These are phyloP conservation scores for Phytopythium sindhum DNA, from an alignment of 352 stramenopile species.

Conservation along the genomic window DNA sequence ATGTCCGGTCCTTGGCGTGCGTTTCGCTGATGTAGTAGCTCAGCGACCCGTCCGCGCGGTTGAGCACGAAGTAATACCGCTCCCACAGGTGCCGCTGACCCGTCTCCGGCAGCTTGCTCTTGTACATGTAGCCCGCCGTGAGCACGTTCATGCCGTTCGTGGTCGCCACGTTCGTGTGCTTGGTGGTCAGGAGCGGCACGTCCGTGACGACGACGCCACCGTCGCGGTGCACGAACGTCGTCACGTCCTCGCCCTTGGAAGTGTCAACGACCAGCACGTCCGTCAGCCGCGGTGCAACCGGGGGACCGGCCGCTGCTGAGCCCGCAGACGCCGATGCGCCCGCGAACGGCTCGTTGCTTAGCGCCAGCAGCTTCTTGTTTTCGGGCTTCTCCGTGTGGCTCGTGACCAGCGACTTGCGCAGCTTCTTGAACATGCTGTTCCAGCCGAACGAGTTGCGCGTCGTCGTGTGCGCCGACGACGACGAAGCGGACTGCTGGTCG, in stretches of 20 bases:
- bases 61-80: constrained; percentile 84
- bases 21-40: constrained; percentile 87
- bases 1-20: constrained; percentile 83
- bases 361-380: constrained; percentile 60
- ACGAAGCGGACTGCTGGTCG: constrained; percentile 4
- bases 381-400: constrained; percentile 52
- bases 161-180: constrained; percentile 9
- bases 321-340: constrained; percentile 14
- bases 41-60: constrained; percentile 64
- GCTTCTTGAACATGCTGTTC: constrained; percentile 79
- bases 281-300: constrained; percentile 41
- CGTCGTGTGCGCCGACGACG: constrained; percentile 8
- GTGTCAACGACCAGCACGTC: constrained; percentile 79
- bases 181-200: constrained; percentile 35
- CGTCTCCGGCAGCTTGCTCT: constrained; percentile 81
- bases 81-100: constrained; percentile 82
- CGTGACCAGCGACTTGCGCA: constrained; percentile 77
- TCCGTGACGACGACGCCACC: constrained; percentile 63
- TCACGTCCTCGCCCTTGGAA: constrained; percentile 79
- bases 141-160: constrained; percentile 52
- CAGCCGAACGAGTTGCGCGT: constrained; percentile 61
- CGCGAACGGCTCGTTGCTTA: constrained; percentile 71
- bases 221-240: constrained; percentile 74
- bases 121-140: constrained; percentile 88
- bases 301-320: background rate